Percentiles rank a stretch among this genome's conserved stretches.
Conservation (phyloP, 306 rosid species). For the Cicer cuneatum region DNA sequence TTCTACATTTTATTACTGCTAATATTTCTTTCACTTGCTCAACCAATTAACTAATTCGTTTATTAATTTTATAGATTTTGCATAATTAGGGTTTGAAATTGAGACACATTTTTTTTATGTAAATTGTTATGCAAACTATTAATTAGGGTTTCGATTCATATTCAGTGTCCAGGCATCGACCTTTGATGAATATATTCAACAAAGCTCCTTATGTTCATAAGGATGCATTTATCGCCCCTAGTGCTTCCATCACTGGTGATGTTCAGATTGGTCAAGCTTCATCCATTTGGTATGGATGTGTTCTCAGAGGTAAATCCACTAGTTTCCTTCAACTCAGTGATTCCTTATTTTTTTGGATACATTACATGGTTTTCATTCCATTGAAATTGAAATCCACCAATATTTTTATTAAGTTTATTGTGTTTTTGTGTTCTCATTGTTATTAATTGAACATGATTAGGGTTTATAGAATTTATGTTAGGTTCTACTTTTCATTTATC, state of each 20-base stretch:
- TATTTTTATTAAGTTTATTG: not conserved
- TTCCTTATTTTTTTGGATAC: constrained; percentile 19
- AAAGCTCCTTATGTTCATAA: constrained; percentile 76
- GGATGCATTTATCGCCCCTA: constrained; percentile 92
- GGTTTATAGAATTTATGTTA: not conserved
- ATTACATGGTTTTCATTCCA: constrained; percentile 15
- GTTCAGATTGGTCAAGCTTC: constrained; percentile 77
- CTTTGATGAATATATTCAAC: constrained; percentile 84
- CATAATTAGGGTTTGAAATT: constrained; percentile 30
- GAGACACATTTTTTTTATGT: not conserved
- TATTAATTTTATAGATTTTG: not conserved
- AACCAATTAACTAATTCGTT: not conserved
- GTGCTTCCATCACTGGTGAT: constrained; percentile 83
- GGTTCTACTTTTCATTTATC: not conserved
- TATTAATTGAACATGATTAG: not conserved
- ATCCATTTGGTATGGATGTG: constrained; percentile 96
- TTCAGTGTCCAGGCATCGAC: constrained; percentile 90
- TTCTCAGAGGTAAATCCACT: constrained; percentile 74
- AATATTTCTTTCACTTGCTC: not conserved
- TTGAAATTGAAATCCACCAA: not conserved
- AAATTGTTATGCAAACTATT: not conserved
- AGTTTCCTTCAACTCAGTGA: not conserved
- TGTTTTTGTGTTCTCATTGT: not conserved
- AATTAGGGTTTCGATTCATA: not conserved
- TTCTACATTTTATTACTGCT: not conserved